Base-by-base conservation (phyloP, 495 filamentous ascomycete genomes). In the Penicillium lividum region DNA sequence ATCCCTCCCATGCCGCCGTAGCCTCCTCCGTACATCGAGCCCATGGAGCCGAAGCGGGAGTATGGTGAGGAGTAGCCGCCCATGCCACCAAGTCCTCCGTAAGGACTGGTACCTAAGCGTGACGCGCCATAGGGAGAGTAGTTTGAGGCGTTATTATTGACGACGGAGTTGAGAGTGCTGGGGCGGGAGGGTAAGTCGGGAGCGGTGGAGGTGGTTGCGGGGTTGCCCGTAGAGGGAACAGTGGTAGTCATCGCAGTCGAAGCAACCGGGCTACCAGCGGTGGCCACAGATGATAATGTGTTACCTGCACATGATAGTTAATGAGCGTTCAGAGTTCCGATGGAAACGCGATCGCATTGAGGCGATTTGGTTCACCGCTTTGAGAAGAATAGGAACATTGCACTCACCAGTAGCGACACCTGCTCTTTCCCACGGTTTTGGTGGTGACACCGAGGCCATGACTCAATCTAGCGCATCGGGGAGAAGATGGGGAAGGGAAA, bases 341-440 rank as follows among this genome's bases (percentile, higher is more conserved):
- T 47, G 33, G 59, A 49, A 51, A 40, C 8, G 57, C 30, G 45
- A 44, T 51, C 11, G 53, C 13, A 10, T 25, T 29, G 42, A 61
- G n/a, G 42, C 3, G 34, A 36, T 13, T n/a, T 25, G 22, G 28
- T 38, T 33, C 43, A 56, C 43, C 54, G 60, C 57, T 57, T 43
- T 58, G 11, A 46, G 43, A 22, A 22, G 22, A 22, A 22, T 22
- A 22, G 2, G 22, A 2, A 22, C 22, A 2, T 22, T 22, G 29
- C 42, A 72, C 69, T 86, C 79, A 78, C 81, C 72, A 64, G 83
- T 76, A 58, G 81, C 70, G 52, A 84, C 83, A 71, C 90, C 88
- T 56, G 84, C 82, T 71, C 86, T 55, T 84, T 98, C 93, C 93
- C 93, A 98, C 18, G 93, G 93, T 76, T 98, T 98, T 36, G 93